These are phyloP conservation scores for Kwoniella mangroviensis DNA, from an alignment of 768 basidiomycete genomes.

Conservation along the genomic window DNA sequence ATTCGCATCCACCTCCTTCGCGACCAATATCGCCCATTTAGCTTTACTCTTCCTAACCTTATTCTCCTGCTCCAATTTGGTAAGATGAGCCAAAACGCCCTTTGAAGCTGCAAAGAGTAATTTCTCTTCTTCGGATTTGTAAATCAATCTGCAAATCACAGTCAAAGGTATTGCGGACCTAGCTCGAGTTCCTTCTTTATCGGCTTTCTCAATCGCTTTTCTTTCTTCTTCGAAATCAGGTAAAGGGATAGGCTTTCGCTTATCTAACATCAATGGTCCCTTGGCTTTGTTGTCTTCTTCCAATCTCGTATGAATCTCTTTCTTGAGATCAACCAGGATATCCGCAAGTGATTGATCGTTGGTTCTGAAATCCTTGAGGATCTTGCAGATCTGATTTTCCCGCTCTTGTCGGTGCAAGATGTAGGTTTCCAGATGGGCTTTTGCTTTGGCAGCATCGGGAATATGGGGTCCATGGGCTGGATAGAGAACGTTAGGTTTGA, in stretches of 20 bases:
- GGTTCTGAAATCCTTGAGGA: conserved; percentile 21
- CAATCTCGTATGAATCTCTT: conserved; percentile 18
- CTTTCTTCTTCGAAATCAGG: conserved; percentile 23
- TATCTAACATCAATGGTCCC: conserved; percentile 22
- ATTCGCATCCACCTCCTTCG: conserved; percentile 19
- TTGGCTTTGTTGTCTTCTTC: conserved; percentile 18
- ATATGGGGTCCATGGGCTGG: conserved; percentile 89
- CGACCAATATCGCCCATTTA: conserved; percentile 30
- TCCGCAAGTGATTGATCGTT: conserved; percentile 4
- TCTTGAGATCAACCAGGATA: conserved; percentile 16
- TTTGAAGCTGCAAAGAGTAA: conserved; percentile 33
- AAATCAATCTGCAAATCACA: conserved; percentile 34
- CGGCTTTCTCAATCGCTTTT: conserved; percentile 1
- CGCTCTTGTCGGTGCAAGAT: conserved; percentile 79
- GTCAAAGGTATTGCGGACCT: conserved; percentile 20
- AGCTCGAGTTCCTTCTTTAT: neutral
- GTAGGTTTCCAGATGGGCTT: conserved; percentile 69
- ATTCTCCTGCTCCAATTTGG: conserved; percentile 44
- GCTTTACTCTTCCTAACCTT: conserved; percentile 32
- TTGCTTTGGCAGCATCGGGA: conserved; percentile 61
- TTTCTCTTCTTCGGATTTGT: conserved; percentile 42
- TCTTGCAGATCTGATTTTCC: conserved; percentile 72
- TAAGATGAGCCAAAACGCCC: conserved; percentile 34
- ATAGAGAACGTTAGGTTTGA: conserved; percentile 64
- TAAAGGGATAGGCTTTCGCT: conserved; percentile 5